Evolutionary conservation across 2,329 filamentous ascomycete species (phyloP).

Genomic region (Sporothrix schenckii): DNA sequence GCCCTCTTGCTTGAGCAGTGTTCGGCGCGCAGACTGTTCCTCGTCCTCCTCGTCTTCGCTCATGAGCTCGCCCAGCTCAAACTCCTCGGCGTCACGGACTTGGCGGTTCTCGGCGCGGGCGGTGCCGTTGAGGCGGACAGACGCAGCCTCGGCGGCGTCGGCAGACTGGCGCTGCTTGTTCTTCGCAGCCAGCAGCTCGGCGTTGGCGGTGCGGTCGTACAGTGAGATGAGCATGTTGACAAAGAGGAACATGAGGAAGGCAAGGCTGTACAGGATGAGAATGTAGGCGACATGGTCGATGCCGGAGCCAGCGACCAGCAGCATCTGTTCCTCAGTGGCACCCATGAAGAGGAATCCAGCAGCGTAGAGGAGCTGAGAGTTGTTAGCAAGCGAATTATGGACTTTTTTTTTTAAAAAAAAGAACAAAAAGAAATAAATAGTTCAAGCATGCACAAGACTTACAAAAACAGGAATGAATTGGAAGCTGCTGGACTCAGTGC

Average conservation of each 20-base stretch:
- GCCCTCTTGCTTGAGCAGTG: slow-evolving; percentile 42
- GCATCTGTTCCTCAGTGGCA: slow-evolving; percentile 95
- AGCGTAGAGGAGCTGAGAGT: slow-evolving; percentile 75
- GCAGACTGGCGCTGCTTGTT: slow-evolving; percentile 25
- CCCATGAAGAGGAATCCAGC: slow-evolving; percentile 97
- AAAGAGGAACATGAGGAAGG: slow-evolving; percentile 90
- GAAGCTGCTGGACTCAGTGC: slow-evolving; percentile 66
- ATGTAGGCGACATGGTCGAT: slow-evolving; percentile 92
- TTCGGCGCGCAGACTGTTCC: slow-evolving; percentile 47
- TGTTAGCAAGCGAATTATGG: slow-evolving; percentile 37
- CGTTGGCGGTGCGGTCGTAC: slow-evolving; percentile 67
- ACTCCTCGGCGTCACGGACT: slow-evolving; percentile 83
- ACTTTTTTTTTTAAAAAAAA: not conserved
- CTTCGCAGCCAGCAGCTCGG: slow-evolving; percentile 36
- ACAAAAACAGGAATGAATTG: slow-evolving; percentile 59
- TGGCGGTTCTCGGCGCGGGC: slow-evolving; percentile 55
- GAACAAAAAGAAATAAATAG: too few relatives aligned
- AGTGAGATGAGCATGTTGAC: slow-evolving; percentile 82
- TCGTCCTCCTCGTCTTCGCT: slow-evolving; percentile 82
- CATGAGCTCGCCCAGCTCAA: slow-evolving; percentile 87
- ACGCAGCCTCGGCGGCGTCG: not conserved
- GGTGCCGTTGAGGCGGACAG: slow-evolving; percentile 42
- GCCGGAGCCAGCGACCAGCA: slow-evolving; percentile 68
- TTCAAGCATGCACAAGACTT: slow-evolving; percentile 45
- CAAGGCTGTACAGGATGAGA: slow-evolving; percentile 85